Percentiles rank a stretch among this genome's conserved stretches.
These are phyloP conservation scores for Tulasnella calospora DNA, from an alignment of 768 basidiomycete genomes.

Conservation along the genomic window DNA sequence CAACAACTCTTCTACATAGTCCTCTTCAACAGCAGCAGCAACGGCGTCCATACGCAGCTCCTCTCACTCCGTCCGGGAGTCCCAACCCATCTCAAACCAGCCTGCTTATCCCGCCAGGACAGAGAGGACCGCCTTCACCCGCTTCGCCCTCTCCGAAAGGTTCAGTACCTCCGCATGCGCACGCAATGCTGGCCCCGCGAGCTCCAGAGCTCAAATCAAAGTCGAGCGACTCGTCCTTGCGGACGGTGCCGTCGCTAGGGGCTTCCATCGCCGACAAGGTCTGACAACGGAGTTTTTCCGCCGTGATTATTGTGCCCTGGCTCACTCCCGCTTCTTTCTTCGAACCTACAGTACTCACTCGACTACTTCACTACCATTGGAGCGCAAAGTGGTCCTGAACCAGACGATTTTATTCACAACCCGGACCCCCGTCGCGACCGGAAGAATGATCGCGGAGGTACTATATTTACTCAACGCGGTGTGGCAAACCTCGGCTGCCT, in stretches of 20 bases:
- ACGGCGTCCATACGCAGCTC: constrained; percentile 13
- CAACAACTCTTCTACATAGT: constrained; percentile 2
- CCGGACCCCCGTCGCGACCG: constrained; percentile 62
- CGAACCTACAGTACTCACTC: constrained; percentile 54
- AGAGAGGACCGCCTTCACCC: neutral
- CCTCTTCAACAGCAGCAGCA: constrained; percentile 16
- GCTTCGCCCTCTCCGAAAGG: neutral
- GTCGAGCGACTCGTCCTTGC: constrained; percentile 10
- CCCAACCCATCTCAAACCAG: constrained; percentile 16
- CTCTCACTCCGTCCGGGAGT: constrained; percentile 13
- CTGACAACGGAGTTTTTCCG: constrained; percentile 9
- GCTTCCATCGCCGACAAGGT: neutral
- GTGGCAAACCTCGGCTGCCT: constrained; percentile 69
- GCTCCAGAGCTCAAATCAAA: constrained; percentile 15
- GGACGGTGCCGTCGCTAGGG: neutral
- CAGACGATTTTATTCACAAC: constrained; percentile 69
- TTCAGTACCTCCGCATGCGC: neutral
- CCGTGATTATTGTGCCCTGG: neutral
- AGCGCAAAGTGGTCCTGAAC: constrained; percentile 56
- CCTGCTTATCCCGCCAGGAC: constrained; percentile 8
- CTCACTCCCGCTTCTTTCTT: neutral
- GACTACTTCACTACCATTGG: constrained; percentile 67
- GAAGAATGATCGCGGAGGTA: constrained; percentile 52
- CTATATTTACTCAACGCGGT: constrained; percentile 66
- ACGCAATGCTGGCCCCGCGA: constrained; percentile 4